phyloP scores from a whole-genome alignment of 306 rosid genomes.

The Rosa persica region DNA sequence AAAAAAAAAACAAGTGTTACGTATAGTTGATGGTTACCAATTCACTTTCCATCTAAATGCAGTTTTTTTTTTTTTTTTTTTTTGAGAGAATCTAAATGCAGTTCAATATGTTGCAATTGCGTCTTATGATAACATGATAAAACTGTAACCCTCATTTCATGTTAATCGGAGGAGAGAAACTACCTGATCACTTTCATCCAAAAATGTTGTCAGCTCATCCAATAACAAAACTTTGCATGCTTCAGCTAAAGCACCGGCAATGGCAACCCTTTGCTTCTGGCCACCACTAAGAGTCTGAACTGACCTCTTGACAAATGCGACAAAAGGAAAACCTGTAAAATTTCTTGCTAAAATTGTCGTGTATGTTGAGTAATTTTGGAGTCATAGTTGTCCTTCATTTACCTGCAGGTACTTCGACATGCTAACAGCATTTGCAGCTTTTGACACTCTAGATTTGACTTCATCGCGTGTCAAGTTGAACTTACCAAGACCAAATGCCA shows the following conservation, averaged over 20 bases:
- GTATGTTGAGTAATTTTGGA: background rate
- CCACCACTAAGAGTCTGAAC: constrained; percentile 90
- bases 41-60: background rate
- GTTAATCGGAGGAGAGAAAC: background rate
- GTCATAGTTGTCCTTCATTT: constrained; percentile 16
- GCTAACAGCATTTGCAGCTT: constrained; percentile 66
- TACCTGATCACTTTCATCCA: constrained; percentile 89
- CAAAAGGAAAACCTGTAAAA: constrained; percentile 15
- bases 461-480: constrained; percentile 54
- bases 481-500: constrained; percentile 89
- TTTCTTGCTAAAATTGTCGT: background rate
- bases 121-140: constrained; percentile 5
- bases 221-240: constrained; percentile 75
- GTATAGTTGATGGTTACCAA: background rate
- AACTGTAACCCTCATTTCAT: constrained; percentile 11
- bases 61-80: too few relatives aligned
- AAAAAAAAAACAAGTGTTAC: background rate
- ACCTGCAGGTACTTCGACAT: constrained; percentile 73
- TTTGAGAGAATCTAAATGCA: background rate
- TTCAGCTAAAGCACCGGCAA: constrained; percentile 91
- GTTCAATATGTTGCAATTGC: background rate
- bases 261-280: constrained; percentile 91
- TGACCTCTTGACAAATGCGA: constrained; percentile 60
- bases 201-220: constrained; percentile 86
- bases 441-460: constrained; percentile 67